Conservation (phyloP, 2,329 filamentous ascomycete genomes). For the Aurifilum marmelostoma region DNA sequence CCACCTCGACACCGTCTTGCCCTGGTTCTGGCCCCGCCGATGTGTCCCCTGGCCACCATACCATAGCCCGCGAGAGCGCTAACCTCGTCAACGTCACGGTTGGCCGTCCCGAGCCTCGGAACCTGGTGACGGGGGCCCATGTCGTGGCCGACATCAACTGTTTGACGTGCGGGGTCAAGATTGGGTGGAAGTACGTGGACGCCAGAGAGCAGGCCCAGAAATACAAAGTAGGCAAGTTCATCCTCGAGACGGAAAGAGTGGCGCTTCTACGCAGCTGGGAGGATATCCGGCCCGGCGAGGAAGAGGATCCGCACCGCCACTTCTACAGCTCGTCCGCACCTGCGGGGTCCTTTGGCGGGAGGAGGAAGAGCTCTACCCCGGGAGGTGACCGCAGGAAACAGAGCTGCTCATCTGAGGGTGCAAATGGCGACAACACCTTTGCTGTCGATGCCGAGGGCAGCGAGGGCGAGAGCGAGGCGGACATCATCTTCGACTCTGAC, state of each 20-base stretch:
- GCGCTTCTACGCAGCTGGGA: slow-evolving; percentile 59
- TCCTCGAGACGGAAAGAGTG: slow-evolving; percentile 64
- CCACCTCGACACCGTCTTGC: slow-evolving; percentile 24
- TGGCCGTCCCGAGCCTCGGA: slow-evolving; percentile 57
- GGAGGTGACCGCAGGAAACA: slow-evolving; percentile 23
- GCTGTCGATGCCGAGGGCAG: slow-evolving; percentile 30
- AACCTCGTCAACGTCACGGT: slow-evolving; percentile 59
- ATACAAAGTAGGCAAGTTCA: slow-evolving; percentile 72
- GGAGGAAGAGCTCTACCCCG: slow-evolving; percentile 26
- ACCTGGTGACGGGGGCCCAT: slow-evolving; percentile 65
- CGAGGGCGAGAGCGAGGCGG: slow-evolving; percentile 33
- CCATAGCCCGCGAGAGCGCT: slow-evolving; percentile 26
- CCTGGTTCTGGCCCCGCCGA: slow-evolving; percentile 32
- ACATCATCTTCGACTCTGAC: slow-evolving; percentile 62
- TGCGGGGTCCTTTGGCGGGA: slow-evolving; percentile 16
- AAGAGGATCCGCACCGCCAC: slow-evolving; percentile 19
- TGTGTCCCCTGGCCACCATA: slow-evolving; percentile 28
- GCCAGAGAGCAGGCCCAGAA: slow-evolving; percentile 61
- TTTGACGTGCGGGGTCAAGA: slow-evolving; percentile 54
- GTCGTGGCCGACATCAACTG: slow-evolving; percentile 67
- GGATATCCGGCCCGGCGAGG: slow-evolving; percentile 38
- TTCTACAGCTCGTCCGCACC: slow-evolving; percentile 30
- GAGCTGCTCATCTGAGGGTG: slow-evolving; percentile 22
- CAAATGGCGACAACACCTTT: slow-evolving; percentile 14
- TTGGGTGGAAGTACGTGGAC: slow-evolving; percentile 72